Conservation (phyloP, 305 asterid genomes). For the Ruellia speciosa region DNA sequence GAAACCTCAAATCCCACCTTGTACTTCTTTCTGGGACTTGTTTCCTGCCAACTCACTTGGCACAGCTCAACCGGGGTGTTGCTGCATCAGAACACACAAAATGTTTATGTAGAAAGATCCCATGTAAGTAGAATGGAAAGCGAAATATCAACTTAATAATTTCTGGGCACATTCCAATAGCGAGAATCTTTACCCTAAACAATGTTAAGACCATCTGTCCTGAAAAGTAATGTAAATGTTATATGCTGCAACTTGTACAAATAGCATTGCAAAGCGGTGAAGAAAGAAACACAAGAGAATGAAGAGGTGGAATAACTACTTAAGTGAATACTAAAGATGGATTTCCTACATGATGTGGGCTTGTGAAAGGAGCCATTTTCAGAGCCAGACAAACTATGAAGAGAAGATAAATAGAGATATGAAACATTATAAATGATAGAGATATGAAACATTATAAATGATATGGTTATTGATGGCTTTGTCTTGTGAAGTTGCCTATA, state of each 20-base stretch:
- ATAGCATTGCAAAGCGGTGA: not conserved
- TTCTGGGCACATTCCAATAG: conserved; percentile 24
- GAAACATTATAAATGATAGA: not conserved
- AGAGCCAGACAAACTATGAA: not conserved
- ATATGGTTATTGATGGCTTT: conserved; percentile 5
- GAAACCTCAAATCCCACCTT: conserved; percentile 21
- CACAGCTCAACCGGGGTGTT: conserved; percentile 5
- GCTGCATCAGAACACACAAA: conserved; percentile 4
- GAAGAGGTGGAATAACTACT: conserved; percentile 4
- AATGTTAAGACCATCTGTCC: conserved; percentile 17
- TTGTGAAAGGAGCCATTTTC: conserved; percentile 23
- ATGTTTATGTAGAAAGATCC: not conserved
- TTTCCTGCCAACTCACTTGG: conserved; percentile 30
- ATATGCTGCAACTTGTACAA: not conserved
- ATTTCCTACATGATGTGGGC: conserved; percentile 29
- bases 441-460: not conserved
- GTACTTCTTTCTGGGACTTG: conserved; percentile 4
- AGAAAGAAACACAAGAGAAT: not conserved
- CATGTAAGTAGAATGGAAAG: not conserved
- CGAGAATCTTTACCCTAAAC: conserved; percentile 28
- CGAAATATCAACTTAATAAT: conserved; percentile 13
- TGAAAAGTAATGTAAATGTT: not conserved
- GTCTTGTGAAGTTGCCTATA: conserved; percentile 7
- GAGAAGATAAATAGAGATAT: not conserved
- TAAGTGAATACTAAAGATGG: conserved; percentile 11